These are phyloP conservation scores for Anthracocystis walkeri DNA, from an alignment of 1,284 basidiomycete species.

Conservation along the genomic window DNA sequence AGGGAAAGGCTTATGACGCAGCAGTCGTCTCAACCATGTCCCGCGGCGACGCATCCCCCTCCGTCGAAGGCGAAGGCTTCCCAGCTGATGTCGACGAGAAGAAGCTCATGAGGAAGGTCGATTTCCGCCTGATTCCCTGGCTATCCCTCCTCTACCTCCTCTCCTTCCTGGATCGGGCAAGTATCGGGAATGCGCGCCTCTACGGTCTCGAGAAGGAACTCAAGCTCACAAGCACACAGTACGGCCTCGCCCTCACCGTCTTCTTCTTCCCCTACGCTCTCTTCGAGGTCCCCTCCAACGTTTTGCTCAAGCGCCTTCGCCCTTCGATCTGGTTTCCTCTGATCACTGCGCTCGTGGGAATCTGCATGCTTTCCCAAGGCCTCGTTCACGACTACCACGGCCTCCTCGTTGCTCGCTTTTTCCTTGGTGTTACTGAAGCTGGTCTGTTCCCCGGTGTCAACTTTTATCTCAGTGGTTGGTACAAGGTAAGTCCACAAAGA, in stretches of 20 bases:
- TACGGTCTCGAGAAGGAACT: conserved; percentile 48
- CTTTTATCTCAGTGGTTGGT: conserved; percentile 70
- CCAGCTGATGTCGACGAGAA: conserved; percentile 58
- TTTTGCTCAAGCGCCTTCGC: conserved; percentile 77
- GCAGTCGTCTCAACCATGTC: conserved; percentile 23
- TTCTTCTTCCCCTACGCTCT: conserved; percentile 61
- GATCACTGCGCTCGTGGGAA: conserved; percentile 72
- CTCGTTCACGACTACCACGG: conserved; percentile 77
- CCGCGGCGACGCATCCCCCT: conserved; percentile 10
- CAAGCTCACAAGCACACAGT: conserved; percentile 34
- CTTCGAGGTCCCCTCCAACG: conserved; percentile 51
- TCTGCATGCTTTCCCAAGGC: conserved; percentile 79
- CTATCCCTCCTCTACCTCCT: conserved; percentile 59
- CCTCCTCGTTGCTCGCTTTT: conserved; percentile 71
- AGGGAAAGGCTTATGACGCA: conserved; percentile 12
- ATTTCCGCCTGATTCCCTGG: conserved; percentile 61
- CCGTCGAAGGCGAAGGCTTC: conserved; percentile 21
- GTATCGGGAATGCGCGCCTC: conserved; percentile 70
- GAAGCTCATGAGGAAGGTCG: conserved; percentile 64
- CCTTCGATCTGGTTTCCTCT: conserved; percentile 76
- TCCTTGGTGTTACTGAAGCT: conserved; percentile 43
- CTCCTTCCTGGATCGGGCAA: conserved; percentile 71
- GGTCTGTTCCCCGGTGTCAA: conserved; percentile 72
- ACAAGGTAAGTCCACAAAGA: conserved; percentile 13
- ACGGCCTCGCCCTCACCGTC: conserved; percentile 40